Conservation (phyloP, 2,329 filamentous ascomycete genomes). For the Plectosphaerella cucumerina region DNA sequence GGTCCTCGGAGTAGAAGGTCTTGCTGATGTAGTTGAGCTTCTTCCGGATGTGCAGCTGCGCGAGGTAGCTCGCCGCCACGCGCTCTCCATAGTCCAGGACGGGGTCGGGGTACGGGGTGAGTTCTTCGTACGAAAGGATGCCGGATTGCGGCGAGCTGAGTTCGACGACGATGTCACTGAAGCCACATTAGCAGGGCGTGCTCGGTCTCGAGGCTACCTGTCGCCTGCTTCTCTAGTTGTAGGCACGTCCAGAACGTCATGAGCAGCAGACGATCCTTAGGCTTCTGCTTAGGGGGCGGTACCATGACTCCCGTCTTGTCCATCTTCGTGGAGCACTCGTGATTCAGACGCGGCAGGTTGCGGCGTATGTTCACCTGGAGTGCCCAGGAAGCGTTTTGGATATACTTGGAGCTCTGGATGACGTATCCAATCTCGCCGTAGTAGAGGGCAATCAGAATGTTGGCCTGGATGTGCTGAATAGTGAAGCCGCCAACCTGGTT, state of each 20-base stretch:
- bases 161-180: slow-evolving; percentile 86
- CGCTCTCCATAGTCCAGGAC: slow-evolving; percentile 36
- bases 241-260: slow-evolving; percentile 91
- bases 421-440: slow-evolving; percentile 83
- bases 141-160: slow-evolving; percentile 60
- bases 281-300: slow-evolving; percentile 33
- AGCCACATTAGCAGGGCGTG: no score
- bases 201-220: no score
- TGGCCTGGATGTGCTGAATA: slow-evolving; percentile 79
- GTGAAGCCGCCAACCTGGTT: slow-evolving; percentile 75
- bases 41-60: slow-evolving; percentile 61
- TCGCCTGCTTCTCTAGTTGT: slow-evolving; percentile 75
- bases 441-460: slow-evolving; percentile 81
- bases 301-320: slow-evolving; percentile 16
- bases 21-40: slow-evolving; percentile 61
- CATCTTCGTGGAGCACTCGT: slow-evolving; percentile 13
- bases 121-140: slow-evolving; percentile 56
- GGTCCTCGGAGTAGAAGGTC: slow-evolving; percentile 36
- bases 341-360: slow-evolving; percentile 45
- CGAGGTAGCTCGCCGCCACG: slow-evolving; percentile 56
- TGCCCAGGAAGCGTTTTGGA: slow-evolving; percentile 51
- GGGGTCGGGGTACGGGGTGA: slow-evolving; percentile 62
- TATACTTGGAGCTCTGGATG: slow-evolving; percentile 72
- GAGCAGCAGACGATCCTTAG: slow-evolving; percentile 59
- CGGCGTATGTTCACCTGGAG: slow-evolving; percentile 71